Base-by-base conservation (phyloP, 202 grass and related monocot species). In the Cymbopogon flexuosus region DNA sequence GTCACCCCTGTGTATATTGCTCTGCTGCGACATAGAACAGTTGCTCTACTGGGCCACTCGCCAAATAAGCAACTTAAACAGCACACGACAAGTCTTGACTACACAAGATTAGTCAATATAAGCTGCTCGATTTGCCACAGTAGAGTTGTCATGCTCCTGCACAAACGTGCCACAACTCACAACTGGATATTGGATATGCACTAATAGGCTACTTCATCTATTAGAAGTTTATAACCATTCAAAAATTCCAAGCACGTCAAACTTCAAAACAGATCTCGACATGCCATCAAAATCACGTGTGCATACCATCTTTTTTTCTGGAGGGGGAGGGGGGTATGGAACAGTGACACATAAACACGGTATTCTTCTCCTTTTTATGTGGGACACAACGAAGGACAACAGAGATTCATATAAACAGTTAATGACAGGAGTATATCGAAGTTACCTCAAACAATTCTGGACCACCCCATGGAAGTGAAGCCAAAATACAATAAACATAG, bases 401-500 rank as follows among this genome's bases (percentile, higher is more conserved):
- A 4, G n/a, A 65, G 24, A 33, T 69, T 68, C 29, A 69, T 33
- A 2, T 68, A 78, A 52, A 54, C 73, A 73, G 24, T 73, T 61
- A 79, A 41, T 59, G 8, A 10, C 24, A 75, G 29, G 13, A 65
- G 8, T 61, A 43, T 19, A 69, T 41, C 57, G 41, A 72, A 58
- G 34, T 84, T 96, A 99, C 96, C 96, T 99, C 96, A 66, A 93
- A 84, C 79, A 99, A 86, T 84, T 99, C 92, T 66, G 90, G 63
- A 78, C 92, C 90, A 68, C 90, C 96, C 96, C 96, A 99, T 13
- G 96, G 96, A 87, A 99, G 88, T 58, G 90, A 93, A 71, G 88
- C 84, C 92, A 99, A 93, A 78, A 99, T 96, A 77, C 92, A 99
- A 88, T 93, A 94, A 83, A 99, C 83, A 83, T 99, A 96, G 83